phyloP scores from a whole-genome alignment of 1,284 basidiomycete genomes.

The Wallemia hederae region DNA sequence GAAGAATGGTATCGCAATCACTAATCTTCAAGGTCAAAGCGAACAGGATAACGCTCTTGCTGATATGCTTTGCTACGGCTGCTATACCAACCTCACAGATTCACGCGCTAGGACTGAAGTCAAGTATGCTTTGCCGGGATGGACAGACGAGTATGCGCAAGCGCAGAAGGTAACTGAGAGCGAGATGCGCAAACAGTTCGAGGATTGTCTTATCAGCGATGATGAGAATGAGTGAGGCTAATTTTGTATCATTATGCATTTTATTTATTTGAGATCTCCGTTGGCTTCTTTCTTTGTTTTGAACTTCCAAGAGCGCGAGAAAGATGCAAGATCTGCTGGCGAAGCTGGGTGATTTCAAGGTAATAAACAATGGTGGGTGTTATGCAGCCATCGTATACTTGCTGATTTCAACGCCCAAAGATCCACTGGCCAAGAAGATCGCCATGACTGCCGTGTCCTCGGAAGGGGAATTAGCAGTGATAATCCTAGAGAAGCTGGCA shows the following conservation, averaged over 20 bases:
- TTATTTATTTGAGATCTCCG: not conserved
- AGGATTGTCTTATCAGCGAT: not conserved
- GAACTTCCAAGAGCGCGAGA: too few species aligned
- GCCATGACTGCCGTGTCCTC: not conserved
- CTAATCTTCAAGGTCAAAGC: not conserved
- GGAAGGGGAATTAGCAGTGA: not conserved
- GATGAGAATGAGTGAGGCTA: not conserved
- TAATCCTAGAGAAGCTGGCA: not conserved
- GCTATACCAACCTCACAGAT: not conserved
- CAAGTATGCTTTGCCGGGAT: not conserved
- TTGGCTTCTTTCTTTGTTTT: not conserved
- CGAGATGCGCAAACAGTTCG: not conserved
- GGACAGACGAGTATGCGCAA: not conserved
- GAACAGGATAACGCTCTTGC: not conserved
- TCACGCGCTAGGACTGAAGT: not conserved
- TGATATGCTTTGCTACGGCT: not conserved
- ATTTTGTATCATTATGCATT: not conserved
- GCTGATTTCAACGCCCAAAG: not conserved
- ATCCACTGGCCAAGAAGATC: not conserved
- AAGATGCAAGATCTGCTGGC: too few species aligned
- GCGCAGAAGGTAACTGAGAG: not conserved
- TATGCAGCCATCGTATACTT: not conserved
- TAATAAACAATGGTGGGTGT: not conserved
- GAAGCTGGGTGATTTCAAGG: not conserved
- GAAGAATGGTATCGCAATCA: not conserved